phyloP scores from a whole-genome alignment of 148 eudicot genomes.

The Rhododendron kiyosumense region DNA sequence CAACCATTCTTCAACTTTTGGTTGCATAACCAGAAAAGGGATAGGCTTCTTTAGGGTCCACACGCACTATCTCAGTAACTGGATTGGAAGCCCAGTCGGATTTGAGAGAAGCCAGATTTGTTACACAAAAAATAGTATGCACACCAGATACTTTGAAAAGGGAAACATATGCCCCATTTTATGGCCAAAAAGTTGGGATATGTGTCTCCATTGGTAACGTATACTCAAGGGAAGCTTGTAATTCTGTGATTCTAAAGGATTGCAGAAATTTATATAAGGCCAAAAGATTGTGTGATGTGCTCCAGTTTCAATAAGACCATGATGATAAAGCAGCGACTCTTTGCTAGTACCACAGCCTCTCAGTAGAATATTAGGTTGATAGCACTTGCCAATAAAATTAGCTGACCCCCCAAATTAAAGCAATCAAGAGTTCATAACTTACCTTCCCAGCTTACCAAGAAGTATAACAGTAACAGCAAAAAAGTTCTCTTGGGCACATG shows the following conservation, averaged over 20 bases:
- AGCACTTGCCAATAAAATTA: neutral
- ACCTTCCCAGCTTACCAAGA: conserved; percentile 77
- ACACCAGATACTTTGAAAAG: neutral
- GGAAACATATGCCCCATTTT: neutral
- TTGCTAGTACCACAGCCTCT: neutral
- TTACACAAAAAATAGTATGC: neutral
- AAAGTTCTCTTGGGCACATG: conserved; percentile 22
- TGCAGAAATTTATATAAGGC: neutral
- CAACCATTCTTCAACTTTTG: neutral
- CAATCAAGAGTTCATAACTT: conserved; percentile 1
- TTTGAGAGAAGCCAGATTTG: neutral
- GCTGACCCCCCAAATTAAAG: neutral
- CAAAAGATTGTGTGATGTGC: neutral
- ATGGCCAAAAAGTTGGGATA: neutral
- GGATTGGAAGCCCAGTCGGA: neutral
- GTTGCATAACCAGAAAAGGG: neutral
- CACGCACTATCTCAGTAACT: neutral
- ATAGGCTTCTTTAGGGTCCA: neutral
- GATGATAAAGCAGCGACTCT: neutral
- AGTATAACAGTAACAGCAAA: conserved; percentile 38
- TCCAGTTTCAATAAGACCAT: neutral
- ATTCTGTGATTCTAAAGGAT: neutral
- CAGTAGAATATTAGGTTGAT: neutral
- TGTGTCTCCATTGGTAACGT: neutral
- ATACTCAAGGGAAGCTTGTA: neutral